Conservation (phyloP, 257 asterid species). For the Solanum lignicaule region DNA sequence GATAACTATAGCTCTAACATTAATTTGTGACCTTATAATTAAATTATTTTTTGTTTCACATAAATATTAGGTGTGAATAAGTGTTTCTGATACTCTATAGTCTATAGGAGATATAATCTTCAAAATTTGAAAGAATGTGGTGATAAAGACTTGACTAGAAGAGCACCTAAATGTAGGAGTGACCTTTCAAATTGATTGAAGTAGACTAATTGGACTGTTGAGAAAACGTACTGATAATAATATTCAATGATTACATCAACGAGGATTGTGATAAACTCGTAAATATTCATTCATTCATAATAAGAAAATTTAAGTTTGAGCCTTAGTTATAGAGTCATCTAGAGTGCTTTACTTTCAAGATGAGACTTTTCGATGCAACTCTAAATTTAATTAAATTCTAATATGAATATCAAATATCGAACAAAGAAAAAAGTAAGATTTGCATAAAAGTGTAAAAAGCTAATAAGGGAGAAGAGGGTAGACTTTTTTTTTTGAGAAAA, state of each 20-base stretch:
- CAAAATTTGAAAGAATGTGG: neutral
- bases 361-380: accelerated
- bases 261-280: neutral
- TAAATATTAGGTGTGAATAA: neutral
- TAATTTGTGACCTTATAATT: neutral
- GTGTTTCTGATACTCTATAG: neutral
- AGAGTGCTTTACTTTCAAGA: neutral
- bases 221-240: neutral
- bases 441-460: conserved; percentile 6
- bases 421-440: neutral
- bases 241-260: conserved; percentile 3
- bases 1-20: neutral
- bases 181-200: neutral
- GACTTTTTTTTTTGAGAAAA: neutral
- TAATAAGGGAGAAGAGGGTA: neutral
- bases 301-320: neutral
- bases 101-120: neutral
- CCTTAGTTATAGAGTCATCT: neutral
- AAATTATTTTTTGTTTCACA: neutral
- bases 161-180: neutral
- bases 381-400: neutral
- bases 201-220: neutral
- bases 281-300: neutral
- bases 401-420: neutral
- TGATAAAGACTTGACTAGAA: conserved; percentile 10